Evolutionary conservation across 2,329 filamentous ascomycete genomes (phyloP).

Genomic region (Dothistroma septosporum): DNA sequence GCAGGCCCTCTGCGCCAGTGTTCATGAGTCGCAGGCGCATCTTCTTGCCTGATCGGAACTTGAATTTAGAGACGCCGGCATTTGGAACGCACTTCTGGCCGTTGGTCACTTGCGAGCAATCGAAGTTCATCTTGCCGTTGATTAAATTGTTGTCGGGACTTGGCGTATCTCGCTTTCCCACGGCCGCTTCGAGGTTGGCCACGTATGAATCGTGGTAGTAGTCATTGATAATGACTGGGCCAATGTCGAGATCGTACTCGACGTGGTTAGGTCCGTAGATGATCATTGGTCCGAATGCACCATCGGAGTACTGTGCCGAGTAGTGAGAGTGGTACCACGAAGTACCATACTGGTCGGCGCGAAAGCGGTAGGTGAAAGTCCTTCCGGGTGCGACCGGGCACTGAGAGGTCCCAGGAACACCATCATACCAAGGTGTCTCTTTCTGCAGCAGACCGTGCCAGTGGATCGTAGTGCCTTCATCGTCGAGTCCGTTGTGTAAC

Average conservation of each 20-base stretch:
- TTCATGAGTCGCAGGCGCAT: slow-evolving; percentile 43
- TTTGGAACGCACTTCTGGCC: slow-evolving; percentile 27
- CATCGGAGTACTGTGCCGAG: slow-evolving; percentile 39
- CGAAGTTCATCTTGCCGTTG: slow-evolving; percentile 24
- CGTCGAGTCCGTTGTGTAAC: slow-evolving; percentile 32
- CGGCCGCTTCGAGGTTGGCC: not conserved
- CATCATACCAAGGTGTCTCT: slow-evolving; percentile 51
- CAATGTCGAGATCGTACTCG: slow-evolving; percentile 41
- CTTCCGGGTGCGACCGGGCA: slow-evolving; percentile 40
- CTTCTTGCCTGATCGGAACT: slow-evolving; percentile 38
- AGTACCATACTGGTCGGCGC: slow-evolving; percentile 37
- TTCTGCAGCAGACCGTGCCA: slow-evolving; percentile 49
- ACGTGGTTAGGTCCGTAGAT: slow-evolving; percentile 40
- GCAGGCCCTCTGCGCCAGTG: slow-evolving; percentile 38
- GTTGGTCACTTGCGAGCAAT: slow-evolving; percentile 27
- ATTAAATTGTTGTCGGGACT: slow-evolving; percentile 12
- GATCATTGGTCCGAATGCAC: slow-evolving; percentile 40
- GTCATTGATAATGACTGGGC: slow-evolving; percentile 32
- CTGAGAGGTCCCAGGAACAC: slow-evolving; percentile 45
- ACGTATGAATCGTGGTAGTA: slow-evolving; percentile 8
- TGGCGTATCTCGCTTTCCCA: slow-evolving; percentile 5
- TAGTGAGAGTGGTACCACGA: slow-evolving; percentile 43
- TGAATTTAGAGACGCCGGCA: slow-evolving; percentile 32
- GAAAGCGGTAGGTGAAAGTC: slow-evolving; percentile 34
- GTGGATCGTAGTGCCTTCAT: slow-evolving; percentile 30